Evolutionary conservation across 805 yeast genomes (phyloP).

Genomic region (Grigorovia jiainica): DNA sequence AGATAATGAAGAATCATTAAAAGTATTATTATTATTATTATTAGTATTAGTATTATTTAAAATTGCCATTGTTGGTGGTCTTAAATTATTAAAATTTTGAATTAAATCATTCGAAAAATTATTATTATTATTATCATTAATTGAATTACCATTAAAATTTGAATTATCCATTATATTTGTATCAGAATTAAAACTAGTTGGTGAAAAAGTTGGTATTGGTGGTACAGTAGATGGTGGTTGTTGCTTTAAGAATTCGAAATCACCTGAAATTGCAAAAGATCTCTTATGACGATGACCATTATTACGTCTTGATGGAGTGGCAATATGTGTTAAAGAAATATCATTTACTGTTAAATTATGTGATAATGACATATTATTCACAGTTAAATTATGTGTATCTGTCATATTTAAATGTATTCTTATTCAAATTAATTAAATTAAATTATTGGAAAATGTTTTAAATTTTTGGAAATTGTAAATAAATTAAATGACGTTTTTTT

Average conservation of each 20-base stretch:
- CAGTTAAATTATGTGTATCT: not conserved
- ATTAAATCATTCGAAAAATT: no score
- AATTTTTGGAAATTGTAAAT: no score
- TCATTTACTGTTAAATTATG: slow-evolving; percentile 13
- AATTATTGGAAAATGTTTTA: no score
- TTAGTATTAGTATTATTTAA: not conserved
- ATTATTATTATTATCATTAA: not conserved
- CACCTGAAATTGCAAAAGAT: slow-evolving; percentile 84
- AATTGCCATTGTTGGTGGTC: no score
- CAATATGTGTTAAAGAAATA: slow-evolving; percentile 6
- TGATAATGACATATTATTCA: slow-evolving; percentile 11
- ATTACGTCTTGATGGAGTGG: slow-evolving; percentile 32
- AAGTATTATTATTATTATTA: not conserved
- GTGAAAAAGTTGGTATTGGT: slow-evolving; percentile 7
- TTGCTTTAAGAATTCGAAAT: slow-evolving; percentile 46
- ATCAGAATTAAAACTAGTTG: slow-evolving; percentile 4
- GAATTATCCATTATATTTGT: no score
- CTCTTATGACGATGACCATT: slow-evolving; percentile 77
- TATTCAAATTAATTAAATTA: no score
- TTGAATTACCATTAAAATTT: not conserved
- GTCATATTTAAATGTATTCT: not conserved
- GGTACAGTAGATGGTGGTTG: slow-evolving; percentile 14
- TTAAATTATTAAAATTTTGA: no score
- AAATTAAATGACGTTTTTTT: no score
- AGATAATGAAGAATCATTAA: not conserved